phyloP scores from a whole-genome alignment of 1,284 basidiomycete species.

The Cryptococcus floricola region DNA sequence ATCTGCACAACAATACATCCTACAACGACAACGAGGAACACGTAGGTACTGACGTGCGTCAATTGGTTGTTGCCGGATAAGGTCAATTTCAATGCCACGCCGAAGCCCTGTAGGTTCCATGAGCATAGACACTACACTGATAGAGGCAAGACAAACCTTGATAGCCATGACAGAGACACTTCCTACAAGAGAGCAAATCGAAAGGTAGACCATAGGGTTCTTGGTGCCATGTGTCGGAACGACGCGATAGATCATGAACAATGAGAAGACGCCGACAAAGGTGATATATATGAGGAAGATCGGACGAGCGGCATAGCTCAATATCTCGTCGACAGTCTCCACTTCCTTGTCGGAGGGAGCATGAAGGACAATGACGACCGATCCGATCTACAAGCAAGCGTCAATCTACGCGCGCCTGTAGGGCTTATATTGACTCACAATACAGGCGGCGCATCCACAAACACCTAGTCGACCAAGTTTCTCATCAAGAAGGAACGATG shows the following conservation, averaged over 20 bases:
- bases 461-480: slow-evolving; percentile 89
- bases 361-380: slow-evolving; percentile 91
- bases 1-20: slow-evolving; percentile 91
- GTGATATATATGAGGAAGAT: slow-evolving; percentile 87
- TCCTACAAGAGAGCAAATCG: slow-evolving; percentile 97
- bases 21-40: slow-evolving; percentile 80
- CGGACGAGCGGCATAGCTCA: slow-evolving; percentile 75
- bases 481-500: slow-evolving; percentile 89
- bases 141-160: slow-evolving; percentile 27
- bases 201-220: slow-evolving; percentile 84
- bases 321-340: slow-evolving; percentile 88
- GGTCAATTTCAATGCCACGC: slow-evolving; percentile 92
- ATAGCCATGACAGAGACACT: slow-evolving; percentile 83
- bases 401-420: not conserved
- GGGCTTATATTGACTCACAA: slow-evolving; percentile 49
- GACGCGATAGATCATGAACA: slow-evolving; percentile 83
- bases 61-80: slow-evolving; percentile 94
- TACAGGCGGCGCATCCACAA: slow-evolving; percentile 85
- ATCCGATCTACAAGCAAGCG: slow-evolving; percentile 58
- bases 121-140: not conserved
- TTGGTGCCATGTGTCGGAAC: slow-evolving; percentile 83
- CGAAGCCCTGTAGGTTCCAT: slow-evolving; percentile 63
- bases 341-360: slow-evolving; percentile 94
- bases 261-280: slow-evolving; percentile 72
- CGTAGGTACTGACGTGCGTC: slow-evolving; percentile 87